Evolutionary conservation across 2,329 filamentous ascomycete species (phyloP).

Genomic region (Pseudomassariella vexata): DNA sequence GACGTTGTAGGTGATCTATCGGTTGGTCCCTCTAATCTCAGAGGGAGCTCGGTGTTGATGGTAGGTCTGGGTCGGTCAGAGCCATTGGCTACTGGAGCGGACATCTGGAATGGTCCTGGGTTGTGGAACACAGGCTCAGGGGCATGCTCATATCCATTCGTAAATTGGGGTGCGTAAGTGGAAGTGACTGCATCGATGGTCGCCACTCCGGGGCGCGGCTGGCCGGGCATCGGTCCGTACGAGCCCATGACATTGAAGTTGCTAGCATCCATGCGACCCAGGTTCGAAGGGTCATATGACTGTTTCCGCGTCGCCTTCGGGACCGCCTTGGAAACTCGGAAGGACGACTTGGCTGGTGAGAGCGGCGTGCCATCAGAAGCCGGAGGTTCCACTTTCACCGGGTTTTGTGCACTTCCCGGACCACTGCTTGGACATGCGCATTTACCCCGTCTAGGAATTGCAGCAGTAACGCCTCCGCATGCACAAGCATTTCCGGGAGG

Average conservation of each 20-base stretch:
- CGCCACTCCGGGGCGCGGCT: no score
- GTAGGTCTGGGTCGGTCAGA: no score
- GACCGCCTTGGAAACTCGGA: conserved; percentile 40
- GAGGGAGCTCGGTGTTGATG: no score
- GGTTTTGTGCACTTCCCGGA: no score
- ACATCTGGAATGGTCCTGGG: no score
- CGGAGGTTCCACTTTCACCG: not conserved
- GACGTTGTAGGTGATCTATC: conserved; percentile 7
- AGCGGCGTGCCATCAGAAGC: conserved; percentile 23
- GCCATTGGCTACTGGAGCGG: no score
- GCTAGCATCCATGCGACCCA: conserved; percentile 49
- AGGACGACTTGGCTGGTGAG: conserved; percentile 30
- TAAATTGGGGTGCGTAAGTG: no score
- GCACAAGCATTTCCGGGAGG: conserved; percentile 55
- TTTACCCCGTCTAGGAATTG: conserved; percentile 52
- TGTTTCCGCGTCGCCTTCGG: conserved; percentile 37
- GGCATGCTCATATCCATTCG: no score
- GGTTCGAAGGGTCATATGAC: conserved; percentile 41
- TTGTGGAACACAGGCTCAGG: no score
- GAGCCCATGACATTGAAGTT: conserved; percentile 45
- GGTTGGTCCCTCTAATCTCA: no score
- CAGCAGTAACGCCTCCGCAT: conserved; percentile 59
- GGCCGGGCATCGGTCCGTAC: no score
- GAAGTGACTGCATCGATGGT: no score
- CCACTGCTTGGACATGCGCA: conserved; percentile 44